Evolutionary conservation across 176 grass and related monocot species (phyloP).

Genomic region (Puccinellia tenuiflora): DNA sequence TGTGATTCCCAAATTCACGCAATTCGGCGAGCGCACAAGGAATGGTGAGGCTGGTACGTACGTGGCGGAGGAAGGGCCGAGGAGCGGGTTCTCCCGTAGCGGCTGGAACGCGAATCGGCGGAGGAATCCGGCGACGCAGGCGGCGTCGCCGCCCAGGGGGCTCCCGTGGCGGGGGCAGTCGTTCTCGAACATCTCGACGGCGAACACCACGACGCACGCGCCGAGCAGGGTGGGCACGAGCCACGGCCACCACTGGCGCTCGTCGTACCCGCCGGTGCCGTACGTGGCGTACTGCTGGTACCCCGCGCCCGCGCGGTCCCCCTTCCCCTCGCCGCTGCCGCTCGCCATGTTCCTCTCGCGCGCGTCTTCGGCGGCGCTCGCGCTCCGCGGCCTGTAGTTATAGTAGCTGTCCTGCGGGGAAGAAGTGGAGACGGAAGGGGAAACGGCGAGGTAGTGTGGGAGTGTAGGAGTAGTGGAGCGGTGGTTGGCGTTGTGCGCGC

Average conservation of each 20-base stretch:
- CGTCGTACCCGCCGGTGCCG: conserved; percentile 23
- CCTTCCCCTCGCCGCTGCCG: conserved; percentile 32
- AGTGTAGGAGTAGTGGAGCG: conserved; percentile 21
- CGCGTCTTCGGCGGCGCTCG: not conserved
- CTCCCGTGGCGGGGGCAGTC: conserved; percentile 54
- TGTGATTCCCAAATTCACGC: not conserved
- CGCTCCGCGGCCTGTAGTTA: not conserved
- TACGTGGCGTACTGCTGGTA: conserved; percentile 26
- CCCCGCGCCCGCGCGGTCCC: not conserved
- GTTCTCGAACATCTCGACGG: conserved; percentile 84
- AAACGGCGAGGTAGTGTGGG: not conserved
- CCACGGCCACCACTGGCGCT: conserved; percentile 68
- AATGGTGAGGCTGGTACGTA: conserved; percentile 19
- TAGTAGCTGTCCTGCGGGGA: not conserved
- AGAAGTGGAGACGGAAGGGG: not conserved
- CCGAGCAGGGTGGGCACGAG: conserved; percentile 65
- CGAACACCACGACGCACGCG: conserved; percentile 62
- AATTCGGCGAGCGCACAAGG: not conserved
- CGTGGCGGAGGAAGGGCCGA: conserved; percentile 82
- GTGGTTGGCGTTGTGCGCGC: not conserved
- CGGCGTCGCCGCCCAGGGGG: conserved; percentile 26
- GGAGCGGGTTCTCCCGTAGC: conserved; percentile 72
- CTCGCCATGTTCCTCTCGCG: not conserved
- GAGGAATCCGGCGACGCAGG: conserved; percentile 60
- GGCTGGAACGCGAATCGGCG: conserved; percentile 81